These are phyloP conservation scores for Panicum hallii DNA, from an alignment of 202 grass and related monocot genomes.

Conservation along the genomic window DNA sequence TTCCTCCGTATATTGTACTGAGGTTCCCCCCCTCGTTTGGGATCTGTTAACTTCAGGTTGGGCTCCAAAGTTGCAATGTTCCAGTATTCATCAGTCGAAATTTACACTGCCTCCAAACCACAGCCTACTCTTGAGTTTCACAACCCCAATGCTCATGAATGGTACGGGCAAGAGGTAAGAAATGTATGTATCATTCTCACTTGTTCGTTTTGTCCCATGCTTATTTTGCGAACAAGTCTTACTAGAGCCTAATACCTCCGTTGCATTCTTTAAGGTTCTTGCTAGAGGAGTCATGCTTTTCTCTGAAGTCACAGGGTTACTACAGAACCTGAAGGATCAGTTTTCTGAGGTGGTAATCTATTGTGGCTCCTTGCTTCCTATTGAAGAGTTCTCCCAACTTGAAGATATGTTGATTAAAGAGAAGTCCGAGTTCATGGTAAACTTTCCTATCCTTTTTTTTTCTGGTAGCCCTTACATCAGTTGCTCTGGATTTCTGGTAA, in stretches of 20 bases:
- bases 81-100: conserved; percentile 68
- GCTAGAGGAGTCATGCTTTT: conserved; percentile 63
- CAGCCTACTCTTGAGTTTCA: conserved; percentile 60
- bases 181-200: conserved; percentile 51
- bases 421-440: conserved; percentile 76
- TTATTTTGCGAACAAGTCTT: neutral
- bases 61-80: conserved; percentile 75
- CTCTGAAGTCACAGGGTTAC: conserved; percentile 57
- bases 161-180: conserved; percentile 54
- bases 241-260: conserved; percentile 23
- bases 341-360: conserved; percentile 33
- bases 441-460: neutral
- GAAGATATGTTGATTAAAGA: conserved; percentile 72
- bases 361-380: conserved; percentile 28
- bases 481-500: conserved; percentile 23
- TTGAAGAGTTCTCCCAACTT: conserved; percentile 62
- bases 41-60: conserved; percentile 54
- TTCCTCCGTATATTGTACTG: conserved; percentile 2
- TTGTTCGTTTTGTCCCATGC: neutral
- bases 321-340: conserved; percentile 58
- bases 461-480: neutral
- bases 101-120: conserved; percentile 67
- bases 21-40: neutral
- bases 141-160: conserved; percentile 52
- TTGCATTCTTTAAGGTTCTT: conserved; percentile 66